Base-by-base conservation (phyloP, 2,329 filamentous ascomycete genomes). In the Sclerotinia subarctica region DNA sequence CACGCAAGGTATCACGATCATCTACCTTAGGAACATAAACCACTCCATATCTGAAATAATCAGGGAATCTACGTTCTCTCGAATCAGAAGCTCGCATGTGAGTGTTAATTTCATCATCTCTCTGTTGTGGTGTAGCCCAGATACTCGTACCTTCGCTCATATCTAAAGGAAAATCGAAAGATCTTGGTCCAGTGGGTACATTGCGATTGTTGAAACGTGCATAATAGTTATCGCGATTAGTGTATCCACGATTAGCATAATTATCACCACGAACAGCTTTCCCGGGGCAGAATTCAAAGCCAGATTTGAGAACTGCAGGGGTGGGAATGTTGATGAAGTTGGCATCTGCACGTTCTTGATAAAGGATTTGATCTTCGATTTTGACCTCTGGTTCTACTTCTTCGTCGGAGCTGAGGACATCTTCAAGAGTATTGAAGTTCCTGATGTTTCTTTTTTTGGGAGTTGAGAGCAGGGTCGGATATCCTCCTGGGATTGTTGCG, bases 11-110 rank as follows among this genome's bases (percentile, higher is more conserved):
- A 38, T 75, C 74, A 2, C 10, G 53, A 24, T 75, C 73, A 3
- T 35, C 52, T 8, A 68, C 51, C 1, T 42, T 52, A 6, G 74
- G 74, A 6, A 68, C 35, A 51, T 72, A 75, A n/a, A 60, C 42
- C 13, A 75, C 60, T 7, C 73, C 74, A 62, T 75, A 70, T 26
- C 62, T 67, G 65, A 76, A 76, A 35, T 75, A 54, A 42, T 72
- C 70, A 8, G 72, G 72, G 19, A 69, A 70, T 0, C 21, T 53
- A 4, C 17, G n/a, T 10, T 69, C 69, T 11, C 59, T 65, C 2
- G 35, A 11, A 49, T 62, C 51, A 17, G 17, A 44, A 44, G 32
- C 47, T 26, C 49, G 47, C 60, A 64, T 42, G 17, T 64, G 60
- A 7, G 5, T 53, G 8, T n/a, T 53, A 3, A 64, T 64, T 6